Evolutionary conservation across 495 filamentous ascomycete genomes (phyloP).

Genomic region (Neurospora sublineolata): DNA sequence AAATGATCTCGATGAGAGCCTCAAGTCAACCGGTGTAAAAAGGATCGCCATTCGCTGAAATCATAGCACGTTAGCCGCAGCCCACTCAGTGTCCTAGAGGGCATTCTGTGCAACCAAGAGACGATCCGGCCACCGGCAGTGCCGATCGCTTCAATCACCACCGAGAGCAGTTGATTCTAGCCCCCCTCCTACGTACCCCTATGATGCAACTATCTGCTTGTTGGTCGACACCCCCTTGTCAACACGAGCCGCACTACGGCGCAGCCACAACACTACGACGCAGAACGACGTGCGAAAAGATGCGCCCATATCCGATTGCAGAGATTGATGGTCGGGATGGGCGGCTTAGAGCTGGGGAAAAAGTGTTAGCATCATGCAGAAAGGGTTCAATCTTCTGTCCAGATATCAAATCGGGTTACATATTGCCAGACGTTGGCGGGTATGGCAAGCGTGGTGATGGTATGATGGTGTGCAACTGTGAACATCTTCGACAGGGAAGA

Average conservation of each 20-base stretch:
- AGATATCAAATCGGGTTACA: not conserved
- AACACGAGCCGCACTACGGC: not conserved
- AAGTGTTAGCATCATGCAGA: not conserved
- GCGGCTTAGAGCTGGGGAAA: not conserved
- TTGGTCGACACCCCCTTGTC: not conserved
- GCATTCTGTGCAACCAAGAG: not conserved
- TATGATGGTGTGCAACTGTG: not conserved
- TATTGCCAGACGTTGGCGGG: not conserved
- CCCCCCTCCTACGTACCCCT: not conserved
- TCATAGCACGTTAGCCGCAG: not conserved
- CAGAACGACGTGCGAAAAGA: not conserved
- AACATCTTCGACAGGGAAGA: not conserved
- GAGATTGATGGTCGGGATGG: not conserved
- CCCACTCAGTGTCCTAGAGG: not conserved
- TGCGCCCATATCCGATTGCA: not conserved
- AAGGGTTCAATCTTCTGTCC: not conserved
- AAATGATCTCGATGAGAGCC: not conserved
- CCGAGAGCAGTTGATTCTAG: not conserved
- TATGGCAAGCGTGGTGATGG: not conserved
- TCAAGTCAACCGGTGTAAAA: not conserved
- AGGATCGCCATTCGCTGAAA: not conserved
- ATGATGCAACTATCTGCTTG: not conserved
- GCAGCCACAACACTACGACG: not conserved
- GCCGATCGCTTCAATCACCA: not conserved
- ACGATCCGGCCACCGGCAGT: not conserved